Percentiles rank a stretch among this genome's conserved stretches.
These are phyloP conservation scores for Pythium aristosporum DNA, from an alignment of 352 stramenopile genomes.

Conservation along the genomic window DNA sequence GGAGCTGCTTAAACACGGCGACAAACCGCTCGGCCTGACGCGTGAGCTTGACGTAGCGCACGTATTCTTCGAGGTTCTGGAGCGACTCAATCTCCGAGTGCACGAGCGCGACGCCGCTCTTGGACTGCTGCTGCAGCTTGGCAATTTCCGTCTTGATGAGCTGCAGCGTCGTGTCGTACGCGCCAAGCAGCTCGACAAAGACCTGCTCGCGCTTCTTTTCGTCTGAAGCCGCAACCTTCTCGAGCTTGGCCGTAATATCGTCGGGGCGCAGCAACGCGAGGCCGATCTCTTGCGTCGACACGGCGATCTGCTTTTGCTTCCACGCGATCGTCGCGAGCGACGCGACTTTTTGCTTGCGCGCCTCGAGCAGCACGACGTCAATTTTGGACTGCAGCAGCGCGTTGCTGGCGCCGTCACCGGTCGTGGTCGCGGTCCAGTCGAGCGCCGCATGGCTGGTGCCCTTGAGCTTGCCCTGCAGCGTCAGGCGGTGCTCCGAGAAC, in stretches of 20 bases:
- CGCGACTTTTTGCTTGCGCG: conserved; percentile 84
- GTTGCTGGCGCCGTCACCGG: conserved; percentile 66
- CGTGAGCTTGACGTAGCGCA: conserved; percentile 67
- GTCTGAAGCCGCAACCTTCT: conserved; percentile 34
- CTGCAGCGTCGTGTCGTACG: conserved; percentile 70
- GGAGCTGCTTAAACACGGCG: conserved; percentile 67
- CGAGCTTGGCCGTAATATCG: conserved; percentile 65
- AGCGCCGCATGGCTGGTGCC: conserved; percentile 30
- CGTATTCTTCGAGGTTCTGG: conserved; percentile 69
- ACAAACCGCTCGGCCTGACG: conserved; percentile 73
- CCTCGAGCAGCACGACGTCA: conserved; percentile 77
- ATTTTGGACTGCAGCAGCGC: conserved; percentile 84
- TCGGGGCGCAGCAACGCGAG: conserved; percentile 69
- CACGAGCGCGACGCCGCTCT: conserved; percentile 69
- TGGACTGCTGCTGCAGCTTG: conserved; percentile 75
- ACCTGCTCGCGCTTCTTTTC: conserved; percentile 73
- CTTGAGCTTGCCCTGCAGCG: conserved; percentile 52
- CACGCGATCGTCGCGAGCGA: conserved; percentile 75
- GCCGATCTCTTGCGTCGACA: conserved; percentile 72
- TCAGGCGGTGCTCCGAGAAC: conserved; percentile 81
- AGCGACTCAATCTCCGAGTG: conserved; percentile 73
- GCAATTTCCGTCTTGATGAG: conserved; percentile 60
- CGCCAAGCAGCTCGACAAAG: conserved; percentile 71
- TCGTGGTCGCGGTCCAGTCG: conserved; percentile 55
- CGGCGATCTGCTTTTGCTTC: conserved; percentile 74